These are phyloP conservation scores for Stephania japonica DNA, from an alignment of 164 flowering plant genomes.

Conservation along the genomic window DNA sequence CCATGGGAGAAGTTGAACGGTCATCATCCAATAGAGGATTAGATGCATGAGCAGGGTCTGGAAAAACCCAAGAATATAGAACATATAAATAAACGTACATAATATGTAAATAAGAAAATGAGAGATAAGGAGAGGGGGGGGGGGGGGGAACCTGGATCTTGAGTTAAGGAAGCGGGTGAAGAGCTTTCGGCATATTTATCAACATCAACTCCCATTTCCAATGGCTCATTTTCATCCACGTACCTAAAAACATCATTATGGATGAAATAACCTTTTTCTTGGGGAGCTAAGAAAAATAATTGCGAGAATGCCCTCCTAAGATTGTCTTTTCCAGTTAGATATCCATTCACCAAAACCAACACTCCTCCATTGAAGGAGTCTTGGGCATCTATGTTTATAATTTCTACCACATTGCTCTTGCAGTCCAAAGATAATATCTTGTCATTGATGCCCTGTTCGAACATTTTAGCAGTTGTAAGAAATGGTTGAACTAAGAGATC, in stretches of 20 bases:
- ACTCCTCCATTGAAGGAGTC: slow-evolving; percentile 57
- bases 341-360: slow-evolving; percentile 65
- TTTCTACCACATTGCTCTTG: slow-evolving; percentile 54
- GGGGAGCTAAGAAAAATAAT: slow-evolving; percentile 81
- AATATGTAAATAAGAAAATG: not conserved
- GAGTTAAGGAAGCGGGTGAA: slow-evolving; percentile 20
- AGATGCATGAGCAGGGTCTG: slow-evolving; percentile 28
- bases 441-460: slow-evolving; percentile 65
- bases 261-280: slow-evolving; percentile 30
- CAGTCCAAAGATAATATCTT: slow-evolving; percentile 57
- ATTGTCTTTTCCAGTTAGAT: slow-evolving; percentile 51
- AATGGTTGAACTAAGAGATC: not conserved
- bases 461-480: not conserved
- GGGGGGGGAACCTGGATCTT: slow-evolving; percentile 34
- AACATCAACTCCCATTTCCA: slow-evolving; percentile 6
- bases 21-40: slow-evolving; percentile 40
- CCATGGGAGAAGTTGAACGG: slow-evolving; percentile 13
- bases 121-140: not conserved
- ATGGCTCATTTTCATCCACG: slow-evolving; percentile 35
- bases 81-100: not conserved
- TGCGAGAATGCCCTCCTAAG: slow-evolving; percentile 55
- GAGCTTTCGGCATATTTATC: slow-evolving; percentile 19
- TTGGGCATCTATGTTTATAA: slow-evolving; percentile 75
- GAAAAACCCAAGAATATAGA: slow-evolving; percentile 4
- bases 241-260: slow-evolving; percentile 69